Percentiles rank a stretch among this genome's conserved stretches.
These are phyloP conservation scores for Cryphonectria nitschkei DNA, from an alignment of 2,329 filamentous ascomycete species.

Conservation along the genomic window DNA sequence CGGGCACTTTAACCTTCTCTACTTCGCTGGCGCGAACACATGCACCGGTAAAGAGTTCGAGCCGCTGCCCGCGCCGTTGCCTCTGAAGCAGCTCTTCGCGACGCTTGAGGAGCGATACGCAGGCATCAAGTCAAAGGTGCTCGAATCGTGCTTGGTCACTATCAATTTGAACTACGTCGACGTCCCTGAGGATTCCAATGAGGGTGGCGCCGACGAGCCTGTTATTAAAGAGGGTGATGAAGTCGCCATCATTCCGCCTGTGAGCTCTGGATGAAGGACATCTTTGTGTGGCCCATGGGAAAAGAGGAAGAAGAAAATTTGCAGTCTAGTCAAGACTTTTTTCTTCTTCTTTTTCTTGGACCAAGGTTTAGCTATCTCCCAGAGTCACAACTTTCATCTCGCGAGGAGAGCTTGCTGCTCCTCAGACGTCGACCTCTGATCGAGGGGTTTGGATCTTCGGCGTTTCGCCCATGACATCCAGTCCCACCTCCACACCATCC, in stretches of 20 bases:
- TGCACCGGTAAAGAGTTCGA: conserved; percentile 73
- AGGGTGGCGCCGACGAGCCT: conserved; percentile 43
- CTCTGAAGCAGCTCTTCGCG: conserved; percentile 65
- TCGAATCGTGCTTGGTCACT: conserved; percentile 75
- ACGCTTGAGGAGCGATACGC: conserved; percentile 70
- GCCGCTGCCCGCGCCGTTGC: conserved; percentile 66
- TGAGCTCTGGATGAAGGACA: conserved; percentile 74
- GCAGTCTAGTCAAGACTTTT: background rate
- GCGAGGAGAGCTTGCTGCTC: conserved; percentile 33
- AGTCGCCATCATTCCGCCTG: conserved; percentile 85
- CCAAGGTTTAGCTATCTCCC: background rate
- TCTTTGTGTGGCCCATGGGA: background rate
- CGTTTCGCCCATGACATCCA: conserved; percentile 12
- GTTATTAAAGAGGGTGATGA: conserved; percentile 76
- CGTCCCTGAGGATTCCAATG: conserved; percentile 53
- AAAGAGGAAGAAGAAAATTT: background rate
- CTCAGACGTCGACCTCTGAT: background rate
- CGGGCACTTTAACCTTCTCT: conserved; percentile 78
- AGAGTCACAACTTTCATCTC: conserved; percentile 12
- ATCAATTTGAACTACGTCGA: conserved; percentile 84
- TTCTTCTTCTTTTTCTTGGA: background rate
- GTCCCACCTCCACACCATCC: conserved; percentile 30
- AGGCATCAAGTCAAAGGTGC: conserved; percentile 69
- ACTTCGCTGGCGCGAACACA: conserved; percentile 77
- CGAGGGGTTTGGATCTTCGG: background rate